Conservation (phyloP, 768 basidiomycete genomes). For the Boletus subcaerulescens region DNA sequence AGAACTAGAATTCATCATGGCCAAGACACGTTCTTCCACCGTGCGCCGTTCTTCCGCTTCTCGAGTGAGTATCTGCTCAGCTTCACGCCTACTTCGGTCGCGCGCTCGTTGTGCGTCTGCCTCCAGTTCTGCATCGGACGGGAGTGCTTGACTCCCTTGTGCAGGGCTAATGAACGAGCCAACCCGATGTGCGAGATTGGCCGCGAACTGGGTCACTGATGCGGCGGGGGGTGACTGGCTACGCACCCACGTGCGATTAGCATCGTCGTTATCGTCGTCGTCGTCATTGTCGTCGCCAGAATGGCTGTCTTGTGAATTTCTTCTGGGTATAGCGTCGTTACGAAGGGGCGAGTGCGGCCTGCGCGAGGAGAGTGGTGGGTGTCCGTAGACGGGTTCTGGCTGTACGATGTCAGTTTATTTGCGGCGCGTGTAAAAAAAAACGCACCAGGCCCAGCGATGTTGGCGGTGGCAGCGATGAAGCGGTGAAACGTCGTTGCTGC, state of each 20-base stretch:
- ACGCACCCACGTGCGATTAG: conserved; percentile 29
- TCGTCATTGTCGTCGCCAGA: conserved; percentile 39
- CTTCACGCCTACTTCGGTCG: conserved; percentile 71
- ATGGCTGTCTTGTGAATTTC: conserved; percentile 51
- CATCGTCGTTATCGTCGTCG: conserved; percentile 35
- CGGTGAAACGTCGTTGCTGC: conserved; percentile 39
- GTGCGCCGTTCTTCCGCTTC: conserved; percentile 68
- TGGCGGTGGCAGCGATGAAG: conserved; percentile 36
- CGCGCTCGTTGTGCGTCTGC: conserved; percentile 77
- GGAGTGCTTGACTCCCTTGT: conserved; percentile 43
- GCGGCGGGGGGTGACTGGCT: conserved; percentile 58
- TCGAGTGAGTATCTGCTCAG: conserved; percentile 68
- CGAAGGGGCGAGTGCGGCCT: conserved; percentile 73
- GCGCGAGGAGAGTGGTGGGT: conserved; percentile 30
- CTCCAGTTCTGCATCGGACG: conserved; percentile 76
- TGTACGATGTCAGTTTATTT: conserved; percentile 16
- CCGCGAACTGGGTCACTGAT: conserved; percentile 70
- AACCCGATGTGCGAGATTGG: conserved; percentile 74
- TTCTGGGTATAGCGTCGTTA: conserved; percentile 50
- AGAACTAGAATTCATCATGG: conserved; percentile 57
- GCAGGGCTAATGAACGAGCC: conserved; percentile 60
- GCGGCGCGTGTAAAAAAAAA: neutral
- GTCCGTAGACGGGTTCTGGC: conserved; percentile 46
- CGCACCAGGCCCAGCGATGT: conserved; percentile 41
- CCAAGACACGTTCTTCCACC: conserved; percentile 71